A percentile compares a stretch with the other conserved stretches of the same genome.
phyloP scores from a whole-genome alignment of 441 rosid species.

The Aleurites moluccanus region DNA sequence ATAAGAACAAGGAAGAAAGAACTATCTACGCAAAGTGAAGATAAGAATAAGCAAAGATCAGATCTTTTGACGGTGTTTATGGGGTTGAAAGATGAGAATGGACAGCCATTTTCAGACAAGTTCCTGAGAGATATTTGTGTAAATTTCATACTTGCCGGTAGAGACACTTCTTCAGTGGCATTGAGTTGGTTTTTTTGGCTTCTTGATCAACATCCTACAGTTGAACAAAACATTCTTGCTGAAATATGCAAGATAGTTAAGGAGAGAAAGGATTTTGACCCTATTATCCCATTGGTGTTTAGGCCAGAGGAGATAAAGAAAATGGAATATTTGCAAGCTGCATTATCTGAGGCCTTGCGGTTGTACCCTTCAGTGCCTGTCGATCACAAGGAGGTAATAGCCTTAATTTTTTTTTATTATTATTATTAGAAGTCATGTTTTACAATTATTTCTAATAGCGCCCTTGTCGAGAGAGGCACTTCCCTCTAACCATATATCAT shows the following conservation, averaged over 20 bases:
- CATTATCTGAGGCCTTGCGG: slow-evolving; percentile 85
- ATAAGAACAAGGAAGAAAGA: slow-evolving; percentile 77
- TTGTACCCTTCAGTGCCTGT: slow-evolving; percentile 94
- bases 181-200: slow-evolving; percentile 97
- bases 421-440: no score
- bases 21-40: slow-evolving; percentile 32
- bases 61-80: slow-evolving; percentile 77
- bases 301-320: slow-evolving; percentile 80
- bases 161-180: slow-evolving; percentile 95
- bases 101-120: slow-evolving; percentile 63
- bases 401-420: not conserved
- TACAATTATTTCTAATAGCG: no score
- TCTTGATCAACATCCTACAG: slow-evolving; percentile 57
- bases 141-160: slow-evolving; percentile 93
- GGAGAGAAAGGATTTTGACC: slow-evolving; percentile 39
- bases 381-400: slow-evolving; percentile 88
- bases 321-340: slow-evolving; percentile 94
- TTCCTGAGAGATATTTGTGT: slow-evolving; percentile 85
- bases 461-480: no score
- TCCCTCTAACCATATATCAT: no score
- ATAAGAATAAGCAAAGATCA: slow-evolving; percentile 40
- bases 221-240: slow-evolving; percentile 52
- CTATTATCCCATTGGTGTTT: slow-evolving; percentile 41
- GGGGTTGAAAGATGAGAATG: slow-evolving; percentile 56
- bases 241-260: slow-evolving; percentile 53